phyloP scores from a whole-genome alignment of 2,329 filamentous ascomycete species.

The Penicillium paneum region DNA sequence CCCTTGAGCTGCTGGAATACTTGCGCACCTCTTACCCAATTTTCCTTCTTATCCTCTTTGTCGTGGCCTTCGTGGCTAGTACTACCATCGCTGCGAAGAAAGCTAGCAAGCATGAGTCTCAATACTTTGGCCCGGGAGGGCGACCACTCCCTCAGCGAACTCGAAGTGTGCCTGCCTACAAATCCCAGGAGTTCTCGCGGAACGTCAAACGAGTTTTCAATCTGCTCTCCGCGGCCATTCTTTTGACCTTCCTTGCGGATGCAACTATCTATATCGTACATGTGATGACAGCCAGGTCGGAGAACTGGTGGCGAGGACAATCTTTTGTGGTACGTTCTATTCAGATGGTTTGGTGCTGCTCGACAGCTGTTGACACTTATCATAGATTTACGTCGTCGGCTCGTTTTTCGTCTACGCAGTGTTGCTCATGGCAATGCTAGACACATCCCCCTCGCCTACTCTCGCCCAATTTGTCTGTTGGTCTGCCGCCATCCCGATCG shows the following conservation, averaged over 20 bases:
- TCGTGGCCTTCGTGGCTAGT: constrained; percentile 59
- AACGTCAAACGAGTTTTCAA: constrained; percentile 69
- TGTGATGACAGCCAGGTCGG: constrained; percentile 62
- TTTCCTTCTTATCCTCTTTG: constrained; percentile 62
- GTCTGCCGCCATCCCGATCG: constrained; percentile 68
- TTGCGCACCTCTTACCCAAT: constrained; percentile 62
- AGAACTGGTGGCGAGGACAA: constrained; percentile 80
- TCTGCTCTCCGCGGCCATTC: constrained; percentile 67
- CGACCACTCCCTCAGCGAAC: constrained; percentile 74
- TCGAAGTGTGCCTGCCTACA: constrained; percentile 48
- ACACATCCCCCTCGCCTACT: constrained; percentile 77
- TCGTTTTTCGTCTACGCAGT: constrained; percentile 85
- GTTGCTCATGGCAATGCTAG: constrained; percentile 79
- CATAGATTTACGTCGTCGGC: constrained; percentile 77
- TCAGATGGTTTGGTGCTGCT: neutral
- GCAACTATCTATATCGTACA: constrained; percentile 70
- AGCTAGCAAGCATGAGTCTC: constrained; percentile 47
- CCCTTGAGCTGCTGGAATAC: constrained; percentile 45
- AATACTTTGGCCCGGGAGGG: constrained; percentile 73
- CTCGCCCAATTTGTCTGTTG: constrained; percentile 77
- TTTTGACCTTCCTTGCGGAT: constrained; percentile 73
- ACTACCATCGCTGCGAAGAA: constrained; percentile 56
- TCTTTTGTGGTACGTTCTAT: constrained; percentile 63
- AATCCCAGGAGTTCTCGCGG: constrained; percentile 59
- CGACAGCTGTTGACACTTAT: constrained; percentile 14